Conservation (phyloP, 208 protist species). For the Strigomonas culicis region DNA sequence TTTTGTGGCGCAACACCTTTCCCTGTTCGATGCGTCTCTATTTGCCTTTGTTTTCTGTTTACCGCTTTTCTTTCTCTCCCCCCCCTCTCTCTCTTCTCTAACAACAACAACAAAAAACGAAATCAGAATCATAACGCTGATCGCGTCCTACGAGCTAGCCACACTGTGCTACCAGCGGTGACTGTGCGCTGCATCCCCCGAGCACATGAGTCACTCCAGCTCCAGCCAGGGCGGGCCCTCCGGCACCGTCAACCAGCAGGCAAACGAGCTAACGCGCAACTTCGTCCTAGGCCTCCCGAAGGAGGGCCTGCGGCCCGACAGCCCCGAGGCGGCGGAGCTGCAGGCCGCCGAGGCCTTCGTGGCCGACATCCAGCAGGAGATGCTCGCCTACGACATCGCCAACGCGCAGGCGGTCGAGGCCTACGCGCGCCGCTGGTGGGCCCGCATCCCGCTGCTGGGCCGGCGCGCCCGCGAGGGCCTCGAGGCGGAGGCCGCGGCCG, state of each 20-base stretch:
- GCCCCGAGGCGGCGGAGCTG: slow-evolving; percentile 56
- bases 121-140: background rate
- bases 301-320: slow-evolving; percentile 45
- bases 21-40: background rate
- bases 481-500: slow-evolving; percentile 27
- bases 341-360: slow-evolving; percentile 76
- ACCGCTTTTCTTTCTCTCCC: slow-evolving; percentile 9
- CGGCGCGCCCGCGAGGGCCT: slow-evolving; percentile 31
- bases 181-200: background rate
- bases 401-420: slow-evolving; percentile 78
- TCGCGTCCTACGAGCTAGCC: background rate
- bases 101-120: slow-evolving; percentile 14
- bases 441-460: slow-evolving; percentile 51
- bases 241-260: slow-evolving; percentile 35
- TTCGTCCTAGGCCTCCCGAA: slow-evolving; percentile 67
- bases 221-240: slow-evolving; percentile 13
- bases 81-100: slow-evolving; percentile 18
- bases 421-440: slow-evolving; percentile 57
- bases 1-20: background rate
- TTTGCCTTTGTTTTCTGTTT: background rate
- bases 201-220: slow-evolving; percentile 10
- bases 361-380: slow-evolving; percentile 74
- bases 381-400: slow-evolving; percentile 74
- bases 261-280: slow-evolving; percentile 58
- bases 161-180: background rate